Percentiles rank a stretch among this genome's conserved stretches.
Conservation (phyloP, 192 early-diverging fungal species). For the Gonapodya sp. region DNA sequence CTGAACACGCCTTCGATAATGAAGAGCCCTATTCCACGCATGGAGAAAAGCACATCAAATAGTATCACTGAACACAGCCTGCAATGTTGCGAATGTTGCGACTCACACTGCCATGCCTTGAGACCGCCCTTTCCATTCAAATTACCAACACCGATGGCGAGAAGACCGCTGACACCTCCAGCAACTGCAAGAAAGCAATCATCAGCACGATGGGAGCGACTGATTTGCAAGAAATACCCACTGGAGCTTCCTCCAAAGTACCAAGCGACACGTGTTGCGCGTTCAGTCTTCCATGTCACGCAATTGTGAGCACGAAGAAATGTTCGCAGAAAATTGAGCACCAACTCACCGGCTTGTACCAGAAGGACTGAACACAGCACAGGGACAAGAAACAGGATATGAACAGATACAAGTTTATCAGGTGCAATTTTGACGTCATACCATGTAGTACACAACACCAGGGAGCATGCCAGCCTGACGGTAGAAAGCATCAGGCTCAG, state of each 20-base stretch:
- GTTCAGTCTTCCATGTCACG: not conserved
- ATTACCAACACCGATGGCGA: conserved; percentile 2
- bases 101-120: not conserved
- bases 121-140: not conserved
- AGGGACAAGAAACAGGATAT: no score
- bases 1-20: conserved; percentile 1
- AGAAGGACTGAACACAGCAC: no score
- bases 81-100: no score
- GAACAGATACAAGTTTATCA: no score
- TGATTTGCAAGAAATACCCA: not conserved
- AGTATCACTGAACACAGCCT: not conserved
- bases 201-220: not conserved
- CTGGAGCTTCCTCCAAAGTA: not conserved
- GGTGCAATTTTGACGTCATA: no score
- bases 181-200: not conserved
- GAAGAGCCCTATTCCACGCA: not conserved
- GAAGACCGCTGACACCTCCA: not conserved
- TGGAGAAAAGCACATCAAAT: no score
- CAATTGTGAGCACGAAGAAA: not conserved
- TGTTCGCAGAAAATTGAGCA: not conserved
- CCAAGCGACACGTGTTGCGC: not conserved
- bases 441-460: not conserved
- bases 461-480: conserved; percentile 2
- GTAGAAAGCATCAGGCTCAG: no score
- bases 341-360: conserved; percentile 4